Evolutionary conservation across 306 rosid genomes (phyloP).

Genomic region (Begonia masoniana): DNA sequence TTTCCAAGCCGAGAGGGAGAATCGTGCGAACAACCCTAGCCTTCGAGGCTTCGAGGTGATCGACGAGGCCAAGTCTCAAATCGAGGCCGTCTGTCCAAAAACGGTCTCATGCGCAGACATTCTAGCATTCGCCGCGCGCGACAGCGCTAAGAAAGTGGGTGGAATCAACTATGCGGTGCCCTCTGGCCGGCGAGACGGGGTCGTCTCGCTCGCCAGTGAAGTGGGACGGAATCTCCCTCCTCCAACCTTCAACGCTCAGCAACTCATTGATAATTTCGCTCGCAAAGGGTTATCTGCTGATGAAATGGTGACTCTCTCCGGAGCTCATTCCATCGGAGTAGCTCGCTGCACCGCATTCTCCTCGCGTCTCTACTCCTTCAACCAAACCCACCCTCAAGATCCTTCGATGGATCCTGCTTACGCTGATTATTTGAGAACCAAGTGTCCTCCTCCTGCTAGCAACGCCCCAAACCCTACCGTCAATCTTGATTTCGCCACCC

Average conservation of each 20-base stretch:
- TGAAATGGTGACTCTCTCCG: slow-evolving; percentile 13
- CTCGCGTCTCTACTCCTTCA: slow-evolving; percentile 5
- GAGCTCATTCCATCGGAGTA: slow-evolving; percentile 11
- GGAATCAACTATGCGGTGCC: slow-evolving; percentile 6
- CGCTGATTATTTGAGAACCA: slow-evolving; percentile 2
- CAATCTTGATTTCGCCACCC: slow-evolving; percentile 7
- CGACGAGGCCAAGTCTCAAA: slow-evolving; percentile 5
- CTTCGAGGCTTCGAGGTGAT: slow-evolving; percentile 6
- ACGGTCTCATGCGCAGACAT: slow-evolving; percentile 8
- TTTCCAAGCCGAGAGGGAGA: background rate
- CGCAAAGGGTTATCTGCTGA: slow-evolving; percentile 4
- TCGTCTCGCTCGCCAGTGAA: background rate
- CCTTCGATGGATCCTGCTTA: slow-evolving; percentile 8
- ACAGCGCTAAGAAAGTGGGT: slow-evolving; percentile 2
- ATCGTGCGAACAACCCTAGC: background rate
- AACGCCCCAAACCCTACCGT: too few relatives aligned
- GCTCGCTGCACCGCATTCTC: slow-evolving; percentile 1
- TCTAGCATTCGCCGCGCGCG: slow-evolving; percentile 7
- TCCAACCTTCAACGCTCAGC: background rate
- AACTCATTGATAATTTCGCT: slow-evolving; percentile 1
- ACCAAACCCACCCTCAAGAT: background rate
- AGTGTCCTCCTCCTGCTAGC: background rate
- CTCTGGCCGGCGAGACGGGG: background rate
- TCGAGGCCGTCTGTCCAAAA: slow-evolving; percentile 5
- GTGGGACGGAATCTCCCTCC: slow-evolving; percentile 5